Base-by-base conservation (phyloP, 345 rosid genomes). In the Euphorbia lathyris region DNA sequence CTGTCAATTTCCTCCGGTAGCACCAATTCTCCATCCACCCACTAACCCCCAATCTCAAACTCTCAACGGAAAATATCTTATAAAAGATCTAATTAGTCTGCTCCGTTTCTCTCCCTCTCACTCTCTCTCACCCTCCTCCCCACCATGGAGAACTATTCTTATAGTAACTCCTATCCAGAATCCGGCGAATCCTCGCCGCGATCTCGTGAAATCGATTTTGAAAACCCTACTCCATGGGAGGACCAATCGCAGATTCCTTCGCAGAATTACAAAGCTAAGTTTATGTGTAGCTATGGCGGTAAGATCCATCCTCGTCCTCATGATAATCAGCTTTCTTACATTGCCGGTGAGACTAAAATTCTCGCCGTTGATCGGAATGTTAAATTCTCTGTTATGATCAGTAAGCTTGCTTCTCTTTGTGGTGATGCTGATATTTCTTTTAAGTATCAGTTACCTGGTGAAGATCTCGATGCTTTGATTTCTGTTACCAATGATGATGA, bases 291-390 rank as follows among this genome's bases (percentile, higher is more conserved):
- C 77, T 94, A 91, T 48, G 89, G 87, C 29, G 98, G 98, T 9
- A 91, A 94, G 86, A 94, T 94, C 88, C 95, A 84, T 32, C 97
- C 98, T 0, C 95, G 98, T 0, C 87, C 98, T 7, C 96, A 94
- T 57, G 98, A 94, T 72, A 91, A 94, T 77, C 95, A 85, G 76
- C 93, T 94, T 14, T 48, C 96, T 10, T 94, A 94, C 83, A 74
- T 88, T 53, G 85, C 92, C 60, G 98, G 98, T 3, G 97, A 94
- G 71, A 94, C 98, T 17, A 91, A 91, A 86, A 91, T 94, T 65
- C 79, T 94, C 30, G 73, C 98, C 66, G 93, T 85, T 25, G 97
- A 94, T 71, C 96, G 99, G 19, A 52, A 53, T 62, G 78, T 76
- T 62, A 88, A 83, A 65, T 86, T 90, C 81, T 16, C 87, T 58